Evolutionary conservation across 805 yeast genomes (phyloP), one percentile per base, ranked within the genome.

Genomic region (Nakazawaea siamensis): DNA sequence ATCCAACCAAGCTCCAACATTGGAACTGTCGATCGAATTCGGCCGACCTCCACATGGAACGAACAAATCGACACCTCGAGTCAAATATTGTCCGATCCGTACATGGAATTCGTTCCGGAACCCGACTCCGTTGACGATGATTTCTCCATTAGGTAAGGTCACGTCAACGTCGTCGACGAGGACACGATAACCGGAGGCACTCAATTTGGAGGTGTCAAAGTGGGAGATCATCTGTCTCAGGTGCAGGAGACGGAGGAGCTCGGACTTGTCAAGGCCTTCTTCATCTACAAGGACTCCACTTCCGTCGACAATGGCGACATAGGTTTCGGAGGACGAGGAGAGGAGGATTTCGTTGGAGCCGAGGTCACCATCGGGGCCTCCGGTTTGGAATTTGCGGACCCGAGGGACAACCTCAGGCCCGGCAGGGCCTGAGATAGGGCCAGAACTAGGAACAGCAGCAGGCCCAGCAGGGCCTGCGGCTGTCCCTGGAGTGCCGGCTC

Each of bases 11-110:
- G 62, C 62, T 43, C 66, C 63, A 40, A 88, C 92, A 50, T 83
- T 92, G 57, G 76, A 80, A 44, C 88, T 76, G 57, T 88, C 94
- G 56, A 90, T 78, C 15, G 97, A 94, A 48, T 84, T 90, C 41
- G 98, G 98, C 62, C 98, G 81, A 48, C 98, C 98, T 59, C 98
- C 98, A 62, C 98, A 90, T 39, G 98, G 98, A 28, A 88, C 97
- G 61, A 92, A 88, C 52, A 90, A 64, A 49, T 86, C 87, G n/a
- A n/a, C n/a, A n/a, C n/a, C n/a, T n/a, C n/a, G n/a, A n/a, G n/a
- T n/a, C n/a, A n/a, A n/a, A n/a, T n/a, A n/a, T n/a, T n/a, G n/a
- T n/a, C n/a, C n/a, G 42, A 87, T 68, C 21, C 70, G 69, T 29
- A 73, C 70, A 56, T 90, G 98, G 78, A 83, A 90, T 27, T 76